Evolutionary conservation across 208 protist genomes (phyloP).

Genomic region (Leishmania mexicana): DNA sequence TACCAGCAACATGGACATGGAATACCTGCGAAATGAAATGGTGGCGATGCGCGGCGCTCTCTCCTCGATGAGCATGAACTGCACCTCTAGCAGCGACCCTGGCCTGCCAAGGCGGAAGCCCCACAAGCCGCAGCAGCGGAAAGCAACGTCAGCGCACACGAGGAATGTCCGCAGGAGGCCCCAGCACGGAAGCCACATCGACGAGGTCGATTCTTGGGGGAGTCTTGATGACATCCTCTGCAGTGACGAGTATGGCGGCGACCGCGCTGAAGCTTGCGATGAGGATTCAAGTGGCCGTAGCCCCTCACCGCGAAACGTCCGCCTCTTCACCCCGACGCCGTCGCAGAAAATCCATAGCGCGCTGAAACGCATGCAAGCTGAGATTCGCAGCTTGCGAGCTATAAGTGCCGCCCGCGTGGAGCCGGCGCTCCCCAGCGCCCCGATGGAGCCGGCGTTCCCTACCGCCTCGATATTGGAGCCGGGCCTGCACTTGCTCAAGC

Average conservation of each 20-base stretch:
- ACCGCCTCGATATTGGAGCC: constrained; percentile 30
- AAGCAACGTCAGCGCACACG: constrained; percentile 1
- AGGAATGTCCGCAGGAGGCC: not conserved
- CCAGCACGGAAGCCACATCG: constrained; percentile 2
- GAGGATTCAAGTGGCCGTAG: constrained; percentile 3
- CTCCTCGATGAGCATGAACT: constrained; percentile 15
- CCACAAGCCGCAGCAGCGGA: not conserved
- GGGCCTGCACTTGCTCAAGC: constrained; percentile 45
- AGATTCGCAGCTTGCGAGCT: constrained; percentile 29
- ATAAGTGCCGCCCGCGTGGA: constrained; percentile 12
- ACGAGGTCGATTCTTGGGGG: constrained; percentile 18
- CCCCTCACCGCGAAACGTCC: not conserved
- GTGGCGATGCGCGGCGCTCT: constrained; percentile 31
- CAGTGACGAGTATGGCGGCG: constrained; percentile 4
- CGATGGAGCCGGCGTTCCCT: constrained; percentile 36
- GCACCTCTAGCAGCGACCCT: constrained; percentile 5
- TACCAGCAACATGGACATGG: constrained; percentile 36
- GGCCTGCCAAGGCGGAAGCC: constrained; percentile 14
- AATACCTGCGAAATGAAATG: constrained; percentile 46
- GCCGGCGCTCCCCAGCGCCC: constrained; percentile 39
- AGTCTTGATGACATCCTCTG: constrained; percentile 10
- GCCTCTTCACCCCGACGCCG: not conserved
- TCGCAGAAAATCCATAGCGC: constrained; percentile 27
- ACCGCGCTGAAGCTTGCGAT: not conserved
- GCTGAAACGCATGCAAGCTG: constrained; percentile 31